These are phyloP conservation scores for Solanum dulcamara DNA, from an alignment of 257 asterid genomes.

Conservation along the genomic window DNA sequence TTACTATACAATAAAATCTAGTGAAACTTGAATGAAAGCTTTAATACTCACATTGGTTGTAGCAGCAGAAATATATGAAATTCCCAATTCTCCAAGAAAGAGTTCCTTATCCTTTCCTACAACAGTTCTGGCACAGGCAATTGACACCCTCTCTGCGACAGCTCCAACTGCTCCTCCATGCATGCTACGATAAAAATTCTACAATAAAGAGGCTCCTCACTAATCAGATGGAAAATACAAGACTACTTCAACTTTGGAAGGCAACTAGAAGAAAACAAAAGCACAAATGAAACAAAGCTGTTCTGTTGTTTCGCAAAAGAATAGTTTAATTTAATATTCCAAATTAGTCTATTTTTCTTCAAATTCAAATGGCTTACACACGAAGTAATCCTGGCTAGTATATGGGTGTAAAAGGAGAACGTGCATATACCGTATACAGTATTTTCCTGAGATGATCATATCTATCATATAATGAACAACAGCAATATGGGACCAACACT, in stretches of 20 bases:
- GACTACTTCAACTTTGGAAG: background rate
- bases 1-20: background rate
- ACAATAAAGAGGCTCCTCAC: background rate
- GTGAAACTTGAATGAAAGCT: background rate
- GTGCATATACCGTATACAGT: background rate
- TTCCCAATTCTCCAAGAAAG: slow-evolving; percentile 77
- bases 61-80: slow-evolving; percentile 68
- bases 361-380: background rate
- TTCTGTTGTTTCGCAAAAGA: background rate
- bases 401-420: background rate
- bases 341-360: background rate
- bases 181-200: slow-evolving; percentile 65
- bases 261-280: background rate
- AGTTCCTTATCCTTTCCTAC: slow-evolving; percentile 58
- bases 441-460: background rate
- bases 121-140: slow-evolving; percentile 76
- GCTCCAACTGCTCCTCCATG: slow-evolving; percentile 88
- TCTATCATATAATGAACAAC: background rate
- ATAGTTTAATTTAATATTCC: background rate
- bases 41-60: slow-evolving; percentile 34
- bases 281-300: background rate
- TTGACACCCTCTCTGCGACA: slow-evolving; percentile 56
- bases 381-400: background rate
- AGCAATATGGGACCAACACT: background rate
- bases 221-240: background rate